These are phyloP conservation scores for Leishmania arabica DNA, from an alignment of 208 protist species.

Conservation along the genomic window DNA sequence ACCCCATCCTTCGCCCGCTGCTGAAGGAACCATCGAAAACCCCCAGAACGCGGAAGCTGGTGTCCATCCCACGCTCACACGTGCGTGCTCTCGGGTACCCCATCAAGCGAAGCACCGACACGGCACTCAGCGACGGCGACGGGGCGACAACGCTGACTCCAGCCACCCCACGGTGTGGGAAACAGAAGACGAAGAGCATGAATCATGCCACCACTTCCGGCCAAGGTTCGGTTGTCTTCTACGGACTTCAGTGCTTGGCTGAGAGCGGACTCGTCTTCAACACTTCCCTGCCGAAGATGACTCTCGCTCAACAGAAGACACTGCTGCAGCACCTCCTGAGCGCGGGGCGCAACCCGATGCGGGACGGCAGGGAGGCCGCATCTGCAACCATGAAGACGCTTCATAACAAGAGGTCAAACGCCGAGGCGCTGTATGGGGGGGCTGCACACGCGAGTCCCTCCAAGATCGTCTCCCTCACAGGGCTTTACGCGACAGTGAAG, in stretches of 20 bases:
- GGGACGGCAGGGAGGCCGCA: background rate
- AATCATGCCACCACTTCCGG: background rate
- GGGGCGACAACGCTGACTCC: background rate
- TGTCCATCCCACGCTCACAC: constrained; percentile 41
- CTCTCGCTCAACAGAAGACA: constrained; percentile 47
- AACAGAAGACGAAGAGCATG: constrained; percentile 8
- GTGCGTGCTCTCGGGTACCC: constrained; percentile 28
- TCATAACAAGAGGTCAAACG: constrained; percentile 8
- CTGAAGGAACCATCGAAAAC: constrained; percentile 79
- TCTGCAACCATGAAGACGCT: background rate
- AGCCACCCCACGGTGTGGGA: background rate
- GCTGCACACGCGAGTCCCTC: background rate
- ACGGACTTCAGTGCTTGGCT: constrained; percentile 82
- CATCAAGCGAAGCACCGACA: constrained; percentile 31
- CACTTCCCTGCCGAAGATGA: constrained; percentile 74
- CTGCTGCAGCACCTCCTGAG: constrained; percentile 72
- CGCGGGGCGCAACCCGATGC: constrained; percentile 15
- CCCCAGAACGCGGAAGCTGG: constrained; percentile 57
- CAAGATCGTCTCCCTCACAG: constrained; percentile 55
- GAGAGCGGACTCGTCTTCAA: constrained; percentile 83
- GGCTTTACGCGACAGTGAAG: constrained; percentile 87
- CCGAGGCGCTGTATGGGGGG: constrained; percentile 1
- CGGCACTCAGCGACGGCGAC: background rate
- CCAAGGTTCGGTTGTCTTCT: constrained; percentile 51
- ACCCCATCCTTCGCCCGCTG: constrained; percentile 72